Conservation (phyloP, 2,329 filamentous ascomycete genomes). For the Lasiodiplodia sp. region DNA sequence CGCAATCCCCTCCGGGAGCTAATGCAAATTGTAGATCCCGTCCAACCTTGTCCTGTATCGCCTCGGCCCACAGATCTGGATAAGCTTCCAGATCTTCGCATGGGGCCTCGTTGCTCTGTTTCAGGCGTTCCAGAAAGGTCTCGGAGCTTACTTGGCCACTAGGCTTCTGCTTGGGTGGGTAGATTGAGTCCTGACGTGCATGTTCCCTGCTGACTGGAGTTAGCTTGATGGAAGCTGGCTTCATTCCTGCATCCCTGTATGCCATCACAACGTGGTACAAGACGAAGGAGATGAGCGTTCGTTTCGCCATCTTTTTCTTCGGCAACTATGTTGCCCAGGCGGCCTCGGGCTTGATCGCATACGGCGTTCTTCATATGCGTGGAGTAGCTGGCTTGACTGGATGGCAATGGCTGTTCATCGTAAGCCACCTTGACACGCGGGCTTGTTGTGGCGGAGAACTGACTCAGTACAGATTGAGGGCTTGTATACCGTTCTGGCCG, state of each 20-base stretch:
- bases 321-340: slow-evolving; percentile 65
- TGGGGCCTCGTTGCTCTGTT: slow-evolving; percentile 51
- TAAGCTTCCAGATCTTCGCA: slow-evolving; percentile 48
- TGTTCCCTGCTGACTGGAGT: background rate
- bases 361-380: slow-evolving; percentile 67
- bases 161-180: slow-evolving; percentile 48
- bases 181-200: background rate
- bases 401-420: slow-evolving; percentile 53
- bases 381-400: slow-evolving; percentile 54
- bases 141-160: slow-evolving; percentile 48
- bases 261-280: slow-evolving; percentile 65
- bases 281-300: slow-evolving; percentile 63
- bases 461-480: slow-evolving; percentile 37
- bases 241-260: slow-evolving; percentile 57
- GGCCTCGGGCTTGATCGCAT: slow-evolving; percentile 67
- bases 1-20: slow-evolving; percentile 4
- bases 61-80: slow-evolving; percentile 49
- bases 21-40: slow-evolving; percentile 25
- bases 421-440: slow-evolving; percentile 31
- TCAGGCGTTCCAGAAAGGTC: slow-evolving; percentile 50
- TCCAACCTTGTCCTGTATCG: slow-evolving; percentile 37
- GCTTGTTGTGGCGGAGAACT: slow-evolving; percentile 36
- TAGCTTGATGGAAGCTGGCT: slow-evolving; percentile 49
- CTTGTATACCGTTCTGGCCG: slow-evolving; percentile 43
- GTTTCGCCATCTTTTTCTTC: slow-evolving; percentile 67